Percentiles rank a stretch among this genome's conserved stretches.
Evolutionary conservation across 2,329 filamentous ascomycete genomes (phyloP).

Genomic region (Purpureocillium lavendulum): DNA sequence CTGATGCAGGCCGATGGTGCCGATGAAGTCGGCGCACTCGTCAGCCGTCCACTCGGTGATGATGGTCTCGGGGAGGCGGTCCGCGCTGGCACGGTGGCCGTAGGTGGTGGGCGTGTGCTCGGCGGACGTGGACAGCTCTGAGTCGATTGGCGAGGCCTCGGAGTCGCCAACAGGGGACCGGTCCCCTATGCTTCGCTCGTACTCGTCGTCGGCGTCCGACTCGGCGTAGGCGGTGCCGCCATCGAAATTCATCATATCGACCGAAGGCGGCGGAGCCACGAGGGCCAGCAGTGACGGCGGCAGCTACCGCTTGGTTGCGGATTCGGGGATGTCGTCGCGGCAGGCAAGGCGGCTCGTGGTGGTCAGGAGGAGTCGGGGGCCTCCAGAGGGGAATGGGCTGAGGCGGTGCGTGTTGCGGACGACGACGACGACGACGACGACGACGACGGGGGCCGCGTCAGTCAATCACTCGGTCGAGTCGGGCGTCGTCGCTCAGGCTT

Average conservation of each 20-base stretch:
- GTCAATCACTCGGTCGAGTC: too few species aligned
- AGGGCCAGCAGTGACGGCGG: background rate
- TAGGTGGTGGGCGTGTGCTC: constrained; percentile 78
- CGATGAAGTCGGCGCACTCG: constrained; percentile 84
- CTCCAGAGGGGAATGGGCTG: too few species aligned
- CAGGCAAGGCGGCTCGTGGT: too few species aligned
- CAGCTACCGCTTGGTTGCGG: background rate
- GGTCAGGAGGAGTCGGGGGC: too few species aligned
- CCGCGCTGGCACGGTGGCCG: constrained; percentile 55
- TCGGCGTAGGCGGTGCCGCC: constrained; percentile 66
- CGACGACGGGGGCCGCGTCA: too few species aligned
- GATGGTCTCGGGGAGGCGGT: constrained; percentile 63
- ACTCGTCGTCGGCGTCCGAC: constrained; percentile 77
- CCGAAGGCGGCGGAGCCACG: constrained; percentile 3
- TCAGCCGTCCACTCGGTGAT: constrained; percentile 77
- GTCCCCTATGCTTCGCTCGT: constrained; percentile 63
- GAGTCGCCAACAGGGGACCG: constrained; percentile 62
- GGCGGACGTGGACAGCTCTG: constrained; percentile 57
- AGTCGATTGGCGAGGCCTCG: constrained; percentile 63
- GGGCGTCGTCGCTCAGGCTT: too few species aligned
- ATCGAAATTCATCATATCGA: constrained; percentile 49
- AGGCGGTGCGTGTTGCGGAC: too few species aligned
- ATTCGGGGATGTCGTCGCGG: too few species aligned
- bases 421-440: too few species aligned
- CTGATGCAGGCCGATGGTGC: constrained; percentile 68